Base-by-base conservation (phyloP, 352 stramenopile species). In the Pythium dissotocum region DNA sequence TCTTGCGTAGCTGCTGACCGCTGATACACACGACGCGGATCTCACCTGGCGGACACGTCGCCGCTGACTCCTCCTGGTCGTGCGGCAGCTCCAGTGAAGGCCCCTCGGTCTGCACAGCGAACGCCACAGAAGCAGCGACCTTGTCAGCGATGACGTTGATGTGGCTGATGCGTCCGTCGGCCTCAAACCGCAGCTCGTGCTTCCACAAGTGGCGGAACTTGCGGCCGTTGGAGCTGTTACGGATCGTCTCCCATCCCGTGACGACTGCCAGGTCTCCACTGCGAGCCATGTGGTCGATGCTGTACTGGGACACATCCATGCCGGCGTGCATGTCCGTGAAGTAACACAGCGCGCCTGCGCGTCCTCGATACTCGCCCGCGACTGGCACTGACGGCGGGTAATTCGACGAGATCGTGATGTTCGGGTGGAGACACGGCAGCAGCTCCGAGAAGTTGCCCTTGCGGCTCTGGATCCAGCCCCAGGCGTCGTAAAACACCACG, bases 131-230 rank as follows among this genome's bases (percentile, higher is more conserved):
- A 1, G 87, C 86, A 5, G 87, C 83, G 9, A 83, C 89, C 62
- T 93, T 89, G 70, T 95, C 87, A n/a, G 78, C 87, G 18, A 94
- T 76, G 73, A 95, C 89, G 67, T 94, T 91, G 70, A 95, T 88
- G 64, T 94, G 82, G 52, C 82, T 92, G 58, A 95, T 87, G 32
- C 85, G 82, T 10, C 87, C 87, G 62, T 94, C 85, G 24, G 79
- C 78, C 63, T 89, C 83, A 57, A 95, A 94, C 5, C 85, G 85
- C 32, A 95, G 72, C 63, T 92, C 85, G 65, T 95, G 87, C 65
- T 88, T 91, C 85, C 85, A 95, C 65, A 92, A 73, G 58, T 95
- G 87, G 18, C 85, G 79, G 72, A 93, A 95, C 52, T 87, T 82
- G 36, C 82, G 77, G 44, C 85, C 77, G 70, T 88, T 95, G 40